Evolutionary conservation across 805 yeast genomes (phyloP).

Genomic region (Saturnispora diversa): DNA sequence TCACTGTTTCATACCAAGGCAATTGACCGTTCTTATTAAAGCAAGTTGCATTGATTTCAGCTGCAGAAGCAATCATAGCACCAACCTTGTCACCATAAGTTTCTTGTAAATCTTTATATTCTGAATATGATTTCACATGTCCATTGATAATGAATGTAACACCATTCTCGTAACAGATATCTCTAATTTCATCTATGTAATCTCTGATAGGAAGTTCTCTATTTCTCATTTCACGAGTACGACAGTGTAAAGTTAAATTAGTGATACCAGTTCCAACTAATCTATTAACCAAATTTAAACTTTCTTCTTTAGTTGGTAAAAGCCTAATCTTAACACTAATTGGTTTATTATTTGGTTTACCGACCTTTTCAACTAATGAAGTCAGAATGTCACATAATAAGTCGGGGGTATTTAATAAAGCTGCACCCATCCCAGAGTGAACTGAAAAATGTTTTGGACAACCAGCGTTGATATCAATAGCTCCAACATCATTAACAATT

Average conservation of each 20-base stretch:
- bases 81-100: slow-evolving; percentile 60
- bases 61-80: slow-evolving; percentile 89
- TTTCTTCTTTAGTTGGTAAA: slow-evolving; percentile 52
- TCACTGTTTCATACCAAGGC: slow-evolving; percentile 47
- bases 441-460: slow-evolving; percentile 95
- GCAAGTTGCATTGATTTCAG: slow-evolving; percentile 79
- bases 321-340: slow-evolving; percentile 88
- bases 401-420: slow-evolving; percentile 76
- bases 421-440: slow-evolving; percentile 98
- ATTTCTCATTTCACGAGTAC: slow-evolving; percentile 83
- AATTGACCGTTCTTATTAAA: slow-evolving; percentile 41
- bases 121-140: slow-evolving; percentile 47
- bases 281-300: slow-evolving; percentile 49
- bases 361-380: slow-evolving; percentile 69
- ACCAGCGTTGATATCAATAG: slow-evolving; percentile 91
- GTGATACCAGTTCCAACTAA: slow-evolving; percentile 72
- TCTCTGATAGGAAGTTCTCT: slow-evolving; percentile 74
- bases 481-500: slow-evolving; percentile 81
- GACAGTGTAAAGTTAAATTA: slow-evolving; percentile 85
- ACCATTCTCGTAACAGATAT: slow-evolving; percentile 50
- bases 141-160: slow-evolving; percentile 83
- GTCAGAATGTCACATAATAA: slow-evolving; percentile 59
- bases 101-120: slow-evolving; percentile 43
- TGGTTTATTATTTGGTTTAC: slow-evolving; percentile 66
- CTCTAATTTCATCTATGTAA: slow-evolving; percentile 53